Evolutionary conservation across 345 rosid species (phyloP), one percentile per base, ranked within the genome.

Genomic region (Dimocarpus longan): DNA sequence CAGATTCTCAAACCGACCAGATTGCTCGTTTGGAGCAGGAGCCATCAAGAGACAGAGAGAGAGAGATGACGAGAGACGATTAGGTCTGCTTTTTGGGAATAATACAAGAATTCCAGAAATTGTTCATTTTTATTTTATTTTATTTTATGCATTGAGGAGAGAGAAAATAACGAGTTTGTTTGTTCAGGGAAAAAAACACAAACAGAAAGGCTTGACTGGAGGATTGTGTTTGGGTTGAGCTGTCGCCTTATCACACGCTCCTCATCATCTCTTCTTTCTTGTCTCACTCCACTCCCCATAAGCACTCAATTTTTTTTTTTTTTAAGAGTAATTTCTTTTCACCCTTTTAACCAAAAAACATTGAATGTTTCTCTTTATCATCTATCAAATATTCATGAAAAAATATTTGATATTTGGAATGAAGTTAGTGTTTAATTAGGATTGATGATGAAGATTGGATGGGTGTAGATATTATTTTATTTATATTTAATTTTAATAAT

Each of bases 1-100:
- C 0, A 94, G 89, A 73, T 87, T 87, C 37, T 69, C 81, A 78
- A 87, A 83, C 71, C 78, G 84, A 71, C 21, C 68, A 67, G 83
- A 71, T 81, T 57, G 68, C 68, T 54, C 52, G 52, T 24, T n/a
- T 66, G 78, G 39, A 50, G 32, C 48, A 11, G 64, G 70, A 42
- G 68, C 18, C 76, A 57, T 57, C 3, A 9, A 65, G 0, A 22
- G 62, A 62, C 5, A 62, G 37, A 22, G 32, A 62, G 13, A 62
- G 2, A 11, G 13, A 26, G 13, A 13, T 2, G 40, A 60, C n/a
- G 16, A 21, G 65, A 60, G 26, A n/a, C 65, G 65, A 18, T 13
- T 50, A 50, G 22, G 63, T n/a, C 65, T n/a, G 24, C 28, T n/a
- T 6, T 68, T 40, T 10, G 24, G 8, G 24, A 68, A 60, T 60